Conservation (phyloP, 495 filamentous ascomycete species). For the Amphirosellinia nigrospora region DNA sequence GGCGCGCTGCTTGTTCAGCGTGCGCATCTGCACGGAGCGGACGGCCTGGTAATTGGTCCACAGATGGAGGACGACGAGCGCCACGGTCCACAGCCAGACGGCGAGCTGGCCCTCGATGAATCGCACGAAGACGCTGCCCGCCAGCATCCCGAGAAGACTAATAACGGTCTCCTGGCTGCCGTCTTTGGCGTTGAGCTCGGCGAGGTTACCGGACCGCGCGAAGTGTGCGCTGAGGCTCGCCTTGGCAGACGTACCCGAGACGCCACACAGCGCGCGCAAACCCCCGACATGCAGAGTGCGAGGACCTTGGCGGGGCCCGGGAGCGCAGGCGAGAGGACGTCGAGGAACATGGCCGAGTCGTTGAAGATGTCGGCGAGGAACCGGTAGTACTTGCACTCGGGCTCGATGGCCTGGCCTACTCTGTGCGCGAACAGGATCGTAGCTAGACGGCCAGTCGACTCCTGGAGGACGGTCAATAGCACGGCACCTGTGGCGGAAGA, state of each 20-base stretch:
- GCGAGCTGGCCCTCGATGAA: conserved; percentile 69
- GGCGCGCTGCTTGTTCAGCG: conserved; percentile 86
- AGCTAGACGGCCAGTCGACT: conserved; percentile 81
- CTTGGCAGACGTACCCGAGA: conserved; percentile 88
- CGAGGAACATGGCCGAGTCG: conserved; percentile 86
- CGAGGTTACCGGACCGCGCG: conserved; percentile 84
- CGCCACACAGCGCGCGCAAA: conserved; percentile 86
- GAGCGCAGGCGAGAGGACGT: conserved; percentile 83
- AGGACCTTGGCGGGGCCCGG: conserved; percentile 70
- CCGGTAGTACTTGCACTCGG: conserved; percentile 93
- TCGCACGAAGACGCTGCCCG: conserved; percentile 80
- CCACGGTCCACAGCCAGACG: conserved; percentile 77
- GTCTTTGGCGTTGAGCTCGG: conserved; percentile 94
- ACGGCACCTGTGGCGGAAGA: conserved; percentile 88
- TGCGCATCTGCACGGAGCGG: conserved; percentile 78
- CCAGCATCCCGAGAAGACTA: conserved; percentile 87
- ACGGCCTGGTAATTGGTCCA: conserved; percentile 86
- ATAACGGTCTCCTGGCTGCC: conserved; percentile 96
- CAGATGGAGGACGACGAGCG: conserved; percentile 77
- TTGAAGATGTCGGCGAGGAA: conserved; percentile 92
- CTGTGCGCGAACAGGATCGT: conserved; percentile 91
- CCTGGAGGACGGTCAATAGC: conserved; percentile 84
- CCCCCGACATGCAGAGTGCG: conserved; percentile 75
- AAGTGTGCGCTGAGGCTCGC: conserved; percentile 93
- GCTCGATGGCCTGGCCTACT: conserved; percentile 85